A percentile compares a stretch with the other conserved stretches of the same genome.
Evolutionary conservation across 306 rosid genomes (phyloP).

Genomic region (Quercus suber): DNA sequence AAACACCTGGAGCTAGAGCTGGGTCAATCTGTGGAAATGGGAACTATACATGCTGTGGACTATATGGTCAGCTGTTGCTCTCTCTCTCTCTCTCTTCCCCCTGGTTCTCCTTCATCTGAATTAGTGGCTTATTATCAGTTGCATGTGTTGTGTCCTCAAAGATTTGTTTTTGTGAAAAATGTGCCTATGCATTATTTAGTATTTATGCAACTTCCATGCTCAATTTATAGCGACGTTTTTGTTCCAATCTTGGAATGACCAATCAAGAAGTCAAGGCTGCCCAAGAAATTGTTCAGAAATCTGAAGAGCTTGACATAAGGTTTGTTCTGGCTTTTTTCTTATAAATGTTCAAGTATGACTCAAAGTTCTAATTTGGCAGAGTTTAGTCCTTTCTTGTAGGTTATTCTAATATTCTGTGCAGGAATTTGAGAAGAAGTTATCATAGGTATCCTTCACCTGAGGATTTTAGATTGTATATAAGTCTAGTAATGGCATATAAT

Average conservation of each 20-base stretch:
- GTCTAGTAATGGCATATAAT: too few relatives aligned
- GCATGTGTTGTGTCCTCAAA: neutral
- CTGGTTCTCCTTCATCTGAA: neutral
- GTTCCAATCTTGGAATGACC: slow-evolving; percentile 16
- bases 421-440: too few relatives aligned
- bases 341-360: neutral
- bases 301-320: slow-evolving; percentile 95
- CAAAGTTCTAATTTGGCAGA: neutral
- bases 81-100: too few relatives aligned
- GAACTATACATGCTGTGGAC: slow-evolving; percentile 95
- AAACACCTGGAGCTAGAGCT: slow-evolving; percentile 94
- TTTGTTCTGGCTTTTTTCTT: slow-evolving; percentile 21
- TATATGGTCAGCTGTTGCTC: slow-evolving; percentile 51
- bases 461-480: too few relatives aligned
- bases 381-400: neutral
- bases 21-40: slow-evolving; percentile 95
- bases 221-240: slow-evolving; percentile 59
- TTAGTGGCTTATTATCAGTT: neutral
- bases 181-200: neutral
- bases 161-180: neutral
- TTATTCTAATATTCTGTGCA: neutral
- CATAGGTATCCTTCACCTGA: too few relatives aligned
- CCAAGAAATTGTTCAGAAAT: slow-evolving; percentile 85
- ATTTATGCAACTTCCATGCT: neutral
- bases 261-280: slow-evolving; percentile 68